phyloP scores from a whole-genome alignment of 2,329 filamentous ascomycete species.

The Fusarium sp. region DNA sequence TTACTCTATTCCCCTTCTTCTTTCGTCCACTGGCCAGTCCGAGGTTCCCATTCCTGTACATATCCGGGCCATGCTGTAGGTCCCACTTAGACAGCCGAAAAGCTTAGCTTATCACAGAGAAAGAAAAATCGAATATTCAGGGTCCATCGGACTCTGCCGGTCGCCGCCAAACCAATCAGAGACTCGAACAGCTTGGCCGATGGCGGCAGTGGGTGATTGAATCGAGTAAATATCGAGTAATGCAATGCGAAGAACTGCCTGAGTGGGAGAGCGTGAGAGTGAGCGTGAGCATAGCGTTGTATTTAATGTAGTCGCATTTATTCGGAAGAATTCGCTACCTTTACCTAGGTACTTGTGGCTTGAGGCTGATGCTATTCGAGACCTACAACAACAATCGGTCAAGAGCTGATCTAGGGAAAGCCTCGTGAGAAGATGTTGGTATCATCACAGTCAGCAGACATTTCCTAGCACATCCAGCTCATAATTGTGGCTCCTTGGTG shows the following conservation, averaged over 20 bases:
- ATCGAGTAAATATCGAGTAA: constrained; percentile 64
- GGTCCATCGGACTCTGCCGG: constrained; percentile 47
- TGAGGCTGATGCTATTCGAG: constrained; percentile 19
- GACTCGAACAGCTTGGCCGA: constrained; percentile 19
- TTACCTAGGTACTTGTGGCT: not conserved
- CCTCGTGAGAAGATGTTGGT: constrained; percentile 1
- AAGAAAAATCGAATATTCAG: constrained; percentile 19
- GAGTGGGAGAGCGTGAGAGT: not conserved
- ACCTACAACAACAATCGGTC: not conserved
- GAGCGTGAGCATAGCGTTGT: not conserved
- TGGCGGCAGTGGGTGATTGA: constrained; percentile 52
- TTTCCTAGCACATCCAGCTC: not conserved
- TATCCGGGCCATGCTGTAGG: constrained; percentile 22
- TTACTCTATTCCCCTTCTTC: not conserved
- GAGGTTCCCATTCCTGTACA: constrained; percentile 13
- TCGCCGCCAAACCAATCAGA: constrained; percentile 46
- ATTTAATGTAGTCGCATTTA: not conserved
- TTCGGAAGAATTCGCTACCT: constrained; percentile 7
- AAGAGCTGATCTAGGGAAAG: not conserved
- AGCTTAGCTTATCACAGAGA: constrained; percentile 27
- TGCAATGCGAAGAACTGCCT: constrained; percentile 16
- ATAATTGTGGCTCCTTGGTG: not conserved
- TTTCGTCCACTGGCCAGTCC: constrained; percentile 4
- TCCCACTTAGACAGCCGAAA: constrained; percentile 29
- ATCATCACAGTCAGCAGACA: constrained; percentile 10